Percentiles rank a stretch among this genome's conserved stretches.
phyloP scores from a whole-genome alignment of 2,329 filamentous ascomycete genomes.

The Colletotrichum lentis region DNA sequence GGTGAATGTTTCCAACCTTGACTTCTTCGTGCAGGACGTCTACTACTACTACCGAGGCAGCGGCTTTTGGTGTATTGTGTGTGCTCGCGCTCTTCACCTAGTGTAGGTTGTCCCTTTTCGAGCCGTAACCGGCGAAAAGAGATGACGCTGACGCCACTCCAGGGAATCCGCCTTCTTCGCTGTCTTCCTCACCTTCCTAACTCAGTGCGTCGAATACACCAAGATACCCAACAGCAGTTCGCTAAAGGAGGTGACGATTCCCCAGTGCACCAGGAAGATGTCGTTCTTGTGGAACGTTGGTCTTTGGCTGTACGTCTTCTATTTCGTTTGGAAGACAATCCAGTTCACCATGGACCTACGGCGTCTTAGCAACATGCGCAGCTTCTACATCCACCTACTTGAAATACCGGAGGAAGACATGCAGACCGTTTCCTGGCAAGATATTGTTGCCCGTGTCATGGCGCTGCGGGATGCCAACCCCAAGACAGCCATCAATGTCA shows the following conservation, averaged over 20 bases:
- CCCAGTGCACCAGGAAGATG: conserved; percentile 79
- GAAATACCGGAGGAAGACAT: conserved; percentile 85
- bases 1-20: conserved; percentile 89
- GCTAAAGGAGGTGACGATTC: conserved; percentile 65
- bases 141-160: conserved; percentile 27
- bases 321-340: conserved; percentile 83
- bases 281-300: conserved; percentile 78
- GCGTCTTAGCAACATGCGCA: conserved; percentile 77
- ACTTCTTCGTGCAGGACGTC: conserved; percentile 84
- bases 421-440: conserved; percentile 94
- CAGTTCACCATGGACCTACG: conserved; percentile 77
- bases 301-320: conserved; percentile 85
- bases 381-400: conserved; percentile 85
- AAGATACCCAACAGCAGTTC: conserved; percentile 72
- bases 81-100: conserved; percentile 75
- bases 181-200: conserved; percentile 81
- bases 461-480: conserved; percentile 84
- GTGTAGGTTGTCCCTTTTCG: conserved; percentile 62
- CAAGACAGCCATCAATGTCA: conserved; percentile 71
- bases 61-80: conserved; percentile 84
- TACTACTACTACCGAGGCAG: conserved; percentile 87
- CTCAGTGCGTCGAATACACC: conserved; percentile 84
- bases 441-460: conserved; percentile 87
- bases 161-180: conserved; percentile 86
- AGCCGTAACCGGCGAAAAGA: background rate